Evolutionary conservation across 306 rosid genomes (phyloP).

Genomic region (Gillenia trifoliata): DNA sequence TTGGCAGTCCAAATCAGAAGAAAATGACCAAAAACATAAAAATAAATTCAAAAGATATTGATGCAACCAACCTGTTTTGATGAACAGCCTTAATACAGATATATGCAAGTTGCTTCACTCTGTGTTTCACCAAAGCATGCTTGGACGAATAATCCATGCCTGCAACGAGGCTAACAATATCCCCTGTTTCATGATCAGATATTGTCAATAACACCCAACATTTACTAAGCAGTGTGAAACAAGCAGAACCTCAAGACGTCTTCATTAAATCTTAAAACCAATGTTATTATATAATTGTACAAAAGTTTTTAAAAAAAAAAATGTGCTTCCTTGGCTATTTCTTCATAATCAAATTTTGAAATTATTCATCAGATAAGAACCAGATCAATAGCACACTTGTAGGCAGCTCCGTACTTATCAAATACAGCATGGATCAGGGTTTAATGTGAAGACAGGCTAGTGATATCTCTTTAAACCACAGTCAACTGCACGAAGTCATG

Average conservation of each 20-base stretch:
- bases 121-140: slow-evolving; percentile 64
- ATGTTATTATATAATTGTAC: slow-evolving; percentile 12
- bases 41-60: slow-evolving; percentile 10
- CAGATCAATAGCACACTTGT: background rate
- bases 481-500: background rate
- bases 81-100: slow-evolving; percentile 69
- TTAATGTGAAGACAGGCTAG: background rate
- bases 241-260: slow-evolving; percentile 16
- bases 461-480: background rate
- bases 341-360: background rate
- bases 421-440: background rate
- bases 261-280: slow-evolving; percentile 7
- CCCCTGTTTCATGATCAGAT: slow-evolving; percentile 49
- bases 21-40: slow-evolving; percentile 1
- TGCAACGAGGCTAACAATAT: slow-evolving; percentile 58
- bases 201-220: slow-evolving; percentile 11
- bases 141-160: slow-evolving; percentile 57
- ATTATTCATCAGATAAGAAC: background rate
- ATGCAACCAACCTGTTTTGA: slow-evolving; percentile 65
- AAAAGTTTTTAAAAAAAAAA: background rate
- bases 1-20: background rate
- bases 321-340: background rate
- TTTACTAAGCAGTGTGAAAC: slow-evolving; percentile 2
- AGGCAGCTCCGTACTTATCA: background rate
- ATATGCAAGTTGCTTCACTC: slow-evolving; percentile 70